Percentiles rank a stretch among this genome's conserved stretches.
These are phyloP conservation scores for Solanum megistacrolobum DNA, from an alignment of 257 asterid species.

Conservation along the genomic window DNA sequence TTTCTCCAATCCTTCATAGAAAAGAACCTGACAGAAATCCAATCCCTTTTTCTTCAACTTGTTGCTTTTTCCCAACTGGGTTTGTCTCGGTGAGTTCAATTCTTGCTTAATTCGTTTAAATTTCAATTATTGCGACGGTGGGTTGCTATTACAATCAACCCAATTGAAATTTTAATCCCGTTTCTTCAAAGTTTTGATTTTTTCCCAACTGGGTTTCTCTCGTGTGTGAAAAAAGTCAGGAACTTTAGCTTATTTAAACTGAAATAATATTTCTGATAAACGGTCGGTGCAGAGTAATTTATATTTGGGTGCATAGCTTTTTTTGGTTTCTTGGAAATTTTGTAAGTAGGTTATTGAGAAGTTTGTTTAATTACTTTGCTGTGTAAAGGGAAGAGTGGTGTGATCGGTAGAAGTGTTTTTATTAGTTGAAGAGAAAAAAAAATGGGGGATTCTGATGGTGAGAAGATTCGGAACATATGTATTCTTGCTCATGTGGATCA, in stretches of 20 bases:
- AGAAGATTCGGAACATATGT: conserved; percentile 59
- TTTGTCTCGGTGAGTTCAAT: background rate
- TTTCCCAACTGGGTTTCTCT: background rate
- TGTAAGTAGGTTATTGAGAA: background rate
- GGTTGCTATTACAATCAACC: background rate
- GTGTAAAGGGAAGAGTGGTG: background rate
- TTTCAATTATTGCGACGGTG: background rate
- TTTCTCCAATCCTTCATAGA: conserved; percentile 5
- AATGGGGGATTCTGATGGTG: conserved; percentile 25
- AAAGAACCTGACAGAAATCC: conserved; percentile 6
- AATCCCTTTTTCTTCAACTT: background rate
- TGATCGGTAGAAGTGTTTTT: background rate
- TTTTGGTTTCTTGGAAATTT: background rate
- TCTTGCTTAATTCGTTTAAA: background rate
- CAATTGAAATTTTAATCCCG: too few relatives aligned
- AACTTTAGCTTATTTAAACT: background rate
- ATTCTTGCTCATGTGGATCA: conserved; percentile 98
- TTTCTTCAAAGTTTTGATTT: background rate
- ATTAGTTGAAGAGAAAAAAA: background rate
- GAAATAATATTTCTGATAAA: background rate
- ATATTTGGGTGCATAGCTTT: background rate
- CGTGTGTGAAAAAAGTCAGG: background rate
- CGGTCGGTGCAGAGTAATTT: too few relatives aligned
- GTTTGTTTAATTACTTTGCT: background rate
- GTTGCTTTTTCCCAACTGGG: background rate